Conservation (phyloP, 495 filamentous ascomycete species). For the Aspergillus cristatus region DNA sequence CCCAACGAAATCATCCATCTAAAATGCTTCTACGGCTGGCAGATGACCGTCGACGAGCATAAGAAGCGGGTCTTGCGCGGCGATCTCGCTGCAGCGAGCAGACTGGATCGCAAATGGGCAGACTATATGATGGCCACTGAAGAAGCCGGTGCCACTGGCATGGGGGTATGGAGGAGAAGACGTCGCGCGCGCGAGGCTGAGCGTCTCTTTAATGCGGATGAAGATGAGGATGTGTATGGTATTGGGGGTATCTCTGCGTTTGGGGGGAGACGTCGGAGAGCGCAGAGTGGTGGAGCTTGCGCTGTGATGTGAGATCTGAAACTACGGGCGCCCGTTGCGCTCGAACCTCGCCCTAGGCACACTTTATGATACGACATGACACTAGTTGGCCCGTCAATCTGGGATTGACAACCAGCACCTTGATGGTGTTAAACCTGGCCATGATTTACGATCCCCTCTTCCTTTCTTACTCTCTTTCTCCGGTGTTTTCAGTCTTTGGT, state of each 20-base stretch:
- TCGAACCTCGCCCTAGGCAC: no score
- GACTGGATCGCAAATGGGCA: constrained; percentile 84
- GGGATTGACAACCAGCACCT: no score
- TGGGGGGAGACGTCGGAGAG: constrained; percentile 37
- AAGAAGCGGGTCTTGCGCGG: constrained; percentile 72
- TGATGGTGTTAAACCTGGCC: no score
- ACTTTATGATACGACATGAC: no score
- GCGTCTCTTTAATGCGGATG: constrained; percentile 61
- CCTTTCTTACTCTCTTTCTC: constrained; percentile 1
- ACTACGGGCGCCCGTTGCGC: no score
- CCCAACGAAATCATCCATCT: constrained; percentile 70
- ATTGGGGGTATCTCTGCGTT: constrained; percentile 14
- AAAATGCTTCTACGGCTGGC: constrained; percentile 93
- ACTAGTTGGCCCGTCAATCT: no score
- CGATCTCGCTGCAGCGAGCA: constrained; percentile 56
- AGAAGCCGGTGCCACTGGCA: constrained; percentile 66
- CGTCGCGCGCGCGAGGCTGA: constrained; percentile 70
- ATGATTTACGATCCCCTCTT: no score
- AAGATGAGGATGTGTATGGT: constrained; percentile 41
- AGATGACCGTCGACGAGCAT: constrained; percentile 89
- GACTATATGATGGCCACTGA: constrained; percentile 89
- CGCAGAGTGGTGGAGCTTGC: constrained; percentile 44
- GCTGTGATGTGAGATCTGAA: constrained; percentile 46
- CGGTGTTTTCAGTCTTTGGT: neutral
- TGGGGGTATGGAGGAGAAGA: constrained; percentile 55